Conservation (phyloP, 208 protist genomes). For the Crithidia fasciculata region DNA sequence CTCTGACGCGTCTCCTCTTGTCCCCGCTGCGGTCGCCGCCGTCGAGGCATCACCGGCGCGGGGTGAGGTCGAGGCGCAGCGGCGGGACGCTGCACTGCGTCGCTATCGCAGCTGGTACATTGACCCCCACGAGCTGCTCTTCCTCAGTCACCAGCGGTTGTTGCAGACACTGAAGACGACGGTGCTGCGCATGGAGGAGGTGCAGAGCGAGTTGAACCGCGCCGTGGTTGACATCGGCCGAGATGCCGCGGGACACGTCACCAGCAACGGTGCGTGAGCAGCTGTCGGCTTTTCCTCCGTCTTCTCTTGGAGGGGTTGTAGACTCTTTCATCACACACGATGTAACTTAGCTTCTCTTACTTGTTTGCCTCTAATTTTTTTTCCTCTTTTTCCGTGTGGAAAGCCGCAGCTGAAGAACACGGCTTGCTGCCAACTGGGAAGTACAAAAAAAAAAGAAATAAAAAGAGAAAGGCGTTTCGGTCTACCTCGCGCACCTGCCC, state of each 20-base stretch:
- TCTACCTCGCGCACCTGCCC: no score
- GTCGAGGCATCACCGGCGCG: not conserved
- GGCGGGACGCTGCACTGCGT: slow-evolving; percentile 20
- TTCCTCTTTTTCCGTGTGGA: no score
- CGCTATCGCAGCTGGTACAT: slow-evolving; percentile 83
- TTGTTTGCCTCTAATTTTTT: not conserved
- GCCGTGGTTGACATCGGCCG: slow-evolving; percentile 15
- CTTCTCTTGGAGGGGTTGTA: no score
- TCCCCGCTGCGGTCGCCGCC: not conserved
- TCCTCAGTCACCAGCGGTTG: slow-evolving; percentile 76
- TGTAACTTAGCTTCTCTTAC: not conserved
- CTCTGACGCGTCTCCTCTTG: not conserved
- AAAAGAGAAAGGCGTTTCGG: no score
- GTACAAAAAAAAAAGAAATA: not conserved
- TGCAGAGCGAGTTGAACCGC: slow-evolving; percentile 63
- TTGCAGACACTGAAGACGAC: slow-evolving; percentile 63
- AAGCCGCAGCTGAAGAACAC: no score
- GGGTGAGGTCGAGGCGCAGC: slow-evolving; percentile 3
- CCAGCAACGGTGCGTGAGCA: not conserved
- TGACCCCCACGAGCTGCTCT: slow-evolving; percentile 70
- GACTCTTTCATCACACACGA: no score
- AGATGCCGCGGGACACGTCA: not conserved
- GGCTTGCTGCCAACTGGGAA: not conserved
- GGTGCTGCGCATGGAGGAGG: slow-evolving; percentile 68
- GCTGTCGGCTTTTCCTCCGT: not conserved